Conservation (phyloP, 352 stramenopile species). For the Phytophthora palmivora region DNA sequence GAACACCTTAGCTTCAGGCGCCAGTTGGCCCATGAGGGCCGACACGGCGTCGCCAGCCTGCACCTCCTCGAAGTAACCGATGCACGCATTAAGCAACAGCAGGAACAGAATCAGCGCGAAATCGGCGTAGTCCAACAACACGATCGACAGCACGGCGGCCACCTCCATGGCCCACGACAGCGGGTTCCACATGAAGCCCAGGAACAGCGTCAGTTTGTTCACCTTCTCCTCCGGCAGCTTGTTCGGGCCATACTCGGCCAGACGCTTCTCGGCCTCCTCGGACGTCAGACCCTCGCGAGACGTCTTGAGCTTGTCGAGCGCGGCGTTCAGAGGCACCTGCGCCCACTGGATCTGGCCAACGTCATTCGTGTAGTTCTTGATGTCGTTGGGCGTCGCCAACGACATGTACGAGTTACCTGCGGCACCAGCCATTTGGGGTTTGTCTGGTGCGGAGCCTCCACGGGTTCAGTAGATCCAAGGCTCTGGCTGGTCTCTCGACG, state of each 20-base stretch:
- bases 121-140: slow-evolving; percentile 81
- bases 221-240: slow-evolving; percentile 81
- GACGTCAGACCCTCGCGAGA: slow-evolving; percentile 72
- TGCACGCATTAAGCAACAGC: slow-evolving; percentile 75
- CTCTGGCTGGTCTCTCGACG: slow-evolving; percentile 33
- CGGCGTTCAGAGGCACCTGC: slow-evolving; percentile 75
- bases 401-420: slow-evolving; percentile 74
- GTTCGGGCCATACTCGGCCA: slow-evolving; percentile 83
- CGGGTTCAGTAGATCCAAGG: slow-evolving; percentile 17
- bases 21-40: slow-evolving; percentile 89
- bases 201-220: slow-evolving; percentile 82
- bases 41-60: slow-evolving; percentile 90
- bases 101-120: slow-evolving; percentile 78
- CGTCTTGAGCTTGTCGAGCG: slow-evolving; percentile 85
- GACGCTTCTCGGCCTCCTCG: slow-evolving; percentile 76
- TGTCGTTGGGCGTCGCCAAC: slow-evolving; percentile 78
- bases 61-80: slow-evolving; percentile 85
- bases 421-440: slow-evolving; percentile 56
- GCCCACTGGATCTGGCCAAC: slow-evolving; percentile 81
- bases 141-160: slow-evolving; percentile 73
- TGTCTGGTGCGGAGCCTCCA: slow-evolving; percentile 35
- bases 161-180: slow-evolving; percentile 87
- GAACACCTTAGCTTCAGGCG: slow-evolving; percentile 85
- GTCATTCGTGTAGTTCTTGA: slow-evolving; percentile 85
- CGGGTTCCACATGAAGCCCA: slow-evolving; percentile 87